phyloP scores from a whole-genome alignment of 2,329 filamentous ascomycete genomes.

The Monosporascus sp. region DNA sequence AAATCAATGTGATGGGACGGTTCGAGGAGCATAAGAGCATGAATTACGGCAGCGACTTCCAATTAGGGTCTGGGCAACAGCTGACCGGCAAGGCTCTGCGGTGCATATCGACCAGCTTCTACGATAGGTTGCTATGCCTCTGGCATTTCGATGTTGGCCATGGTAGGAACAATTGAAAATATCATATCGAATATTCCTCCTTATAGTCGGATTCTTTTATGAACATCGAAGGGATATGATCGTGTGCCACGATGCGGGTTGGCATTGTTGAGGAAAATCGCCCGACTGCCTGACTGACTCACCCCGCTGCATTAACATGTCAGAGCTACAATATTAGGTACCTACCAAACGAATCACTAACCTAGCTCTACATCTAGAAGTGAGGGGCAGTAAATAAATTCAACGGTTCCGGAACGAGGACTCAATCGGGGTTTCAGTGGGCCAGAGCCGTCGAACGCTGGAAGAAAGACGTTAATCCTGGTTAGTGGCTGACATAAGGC shows the following conservation, averaged over 20 bases:
- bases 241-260: no score
- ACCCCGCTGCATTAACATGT: background rate
- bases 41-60: constrained; percentile 83
- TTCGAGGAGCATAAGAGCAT: constrained; percentile 89
- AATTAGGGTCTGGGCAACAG: constrained; percentile 29
- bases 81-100: constrained; percentile 25
- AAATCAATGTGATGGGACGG: constrained; percentile 58
- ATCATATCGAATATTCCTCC: no score
- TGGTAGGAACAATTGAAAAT: no score
- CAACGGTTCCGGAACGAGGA: background rate
- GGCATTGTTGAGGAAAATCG: no score
- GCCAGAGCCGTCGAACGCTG: background rate
- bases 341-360: no score
- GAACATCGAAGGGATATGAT: no score
- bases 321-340: no score
- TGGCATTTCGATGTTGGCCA: constrained; percentile 41
- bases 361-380: no score
- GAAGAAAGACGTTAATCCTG: background rate
- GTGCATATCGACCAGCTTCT: constrained; percentile 71
- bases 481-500: background rate
- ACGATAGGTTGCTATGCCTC: constrained; percentile 64
- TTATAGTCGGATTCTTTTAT: no score
- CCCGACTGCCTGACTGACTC: background rate
- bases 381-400: background rate
- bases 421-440: background rate